These are phyloP conservation scores for Monosporozyma aerobia DNA, from an alignment of 805 yeast species.

Conservation along the genomic window DNA sequence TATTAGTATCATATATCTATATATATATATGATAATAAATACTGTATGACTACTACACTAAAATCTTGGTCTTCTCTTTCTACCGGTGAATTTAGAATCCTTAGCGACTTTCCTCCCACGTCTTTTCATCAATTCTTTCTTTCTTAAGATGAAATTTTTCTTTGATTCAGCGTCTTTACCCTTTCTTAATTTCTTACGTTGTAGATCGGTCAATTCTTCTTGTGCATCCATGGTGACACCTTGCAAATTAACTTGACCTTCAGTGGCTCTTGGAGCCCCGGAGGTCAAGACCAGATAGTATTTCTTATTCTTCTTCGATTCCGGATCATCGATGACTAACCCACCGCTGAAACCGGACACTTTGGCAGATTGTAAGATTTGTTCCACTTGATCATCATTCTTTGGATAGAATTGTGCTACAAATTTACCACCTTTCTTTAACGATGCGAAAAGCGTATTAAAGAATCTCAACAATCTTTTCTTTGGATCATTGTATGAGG, in stretches of 20 bases:
- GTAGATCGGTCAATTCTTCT: slow-evolving; percentile 16
- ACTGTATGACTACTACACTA: slow-evolving; percentile 19
- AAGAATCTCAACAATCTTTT: slow-evolving; percentile 73
- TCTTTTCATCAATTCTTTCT: slow-evolving; percentile 87
- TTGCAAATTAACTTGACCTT: slow-evolving; percentile 61
- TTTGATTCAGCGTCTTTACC: slow-evolving; percentile 43
- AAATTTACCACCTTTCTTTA: slow-evolving; percentile 92
- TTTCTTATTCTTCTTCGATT: slow-evolving; percentile 82
- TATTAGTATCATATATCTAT: not conserved
- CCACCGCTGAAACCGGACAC: slow-evolving; percentile 96
- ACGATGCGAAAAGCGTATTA: slow-evolving; percentile 74
- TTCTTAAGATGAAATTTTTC: slow-evolving; percentile 76
- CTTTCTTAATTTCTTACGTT: slow-evolving; percentile 21
- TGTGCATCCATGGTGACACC: slow-evolving; percentile 77
- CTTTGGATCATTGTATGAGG: slow-evolving; percentile 72
- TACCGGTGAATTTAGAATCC: slow-evolving; percentile 87
- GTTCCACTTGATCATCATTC: slow-evolving; percentile 75
- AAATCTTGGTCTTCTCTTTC: slow-evolving; percentile 64
- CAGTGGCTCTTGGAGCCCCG: slow-evolving; percentile 63
- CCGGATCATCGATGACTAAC: slow-evolving; percentile 86
- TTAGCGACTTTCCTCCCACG: slow-evolving; percentile 84
- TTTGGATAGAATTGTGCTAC: slow-evolving; percentile 95
- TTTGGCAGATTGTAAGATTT: slow-evolving; percentile 76
- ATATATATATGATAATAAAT: no score
- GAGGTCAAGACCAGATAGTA: slow-evolving; percentile 75